Percentiles rank a stretch among this genome's conserved stretches.
Conservation (phyloP, 768 basidiomycete species). For the Russula abietina region DNA sequence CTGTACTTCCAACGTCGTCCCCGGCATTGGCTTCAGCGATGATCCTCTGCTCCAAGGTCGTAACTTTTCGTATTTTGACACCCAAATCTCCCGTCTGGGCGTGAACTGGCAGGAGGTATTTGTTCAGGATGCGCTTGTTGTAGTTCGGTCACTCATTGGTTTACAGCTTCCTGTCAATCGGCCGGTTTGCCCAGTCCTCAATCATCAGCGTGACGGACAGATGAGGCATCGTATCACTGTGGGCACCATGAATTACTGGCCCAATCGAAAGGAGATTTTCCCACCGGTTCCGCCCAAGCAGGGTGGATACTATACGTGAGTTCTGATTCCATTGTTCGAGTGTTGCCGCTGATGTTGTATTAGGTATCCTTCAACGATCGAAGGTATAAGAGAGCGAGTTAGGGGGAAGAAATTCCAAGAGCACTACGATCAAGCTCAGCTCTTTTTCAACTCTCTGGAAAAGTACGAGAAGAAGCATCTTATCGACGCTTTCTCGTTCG, state of each 20-base stretch:
- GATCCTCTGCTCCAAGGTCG: slow-evolving; percentile 80
- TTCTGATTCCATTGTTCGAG: neutral
- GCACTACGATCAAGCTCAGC: slow-evolving; percentile 65
- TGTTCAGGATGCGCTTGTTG: neutral
- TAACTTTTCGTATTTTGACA: slow-evolving; percentile 86
- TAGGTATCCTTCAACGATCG: slow-evolving; percentile 46
- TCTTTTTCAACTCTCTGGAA: slow-evolving; percentile 80
- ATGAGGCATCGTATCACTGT: slow-evolving; percentile 52
- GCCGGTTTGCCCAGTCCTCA: slow-evolving; percentile 69
- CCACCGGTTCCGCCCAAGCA: slow-evolving; percentile 42
- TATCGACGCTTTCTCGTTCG: slow-evolving; percentile 66
- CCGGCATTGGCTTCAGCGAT: slow-evolving; percentile 56
- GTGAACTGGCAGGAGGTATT: slow-evolving; percentile 67
- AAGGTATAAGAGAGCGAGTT: slow-evolving; percentile 52
- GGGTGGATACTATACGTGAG: slow-evolving; percentile 52
- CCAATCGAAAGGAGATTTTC: slow-evolving; percentile 57
- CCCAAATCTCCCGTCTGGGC: slow-evolving; percentile 74
- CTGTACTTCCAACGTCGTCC: slow-evolving; percentile 60
- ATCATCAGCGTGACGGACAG: slow-evolving; percentile 59
- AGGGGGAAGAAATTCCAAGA: slow-evolving; percentile 74
- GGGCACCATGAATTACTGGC: slow-evolving; percentile 70
- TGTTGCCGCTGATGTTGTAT: slow-evolving; percentile 5
- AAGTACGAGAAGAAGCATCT: slow-evolving; percentile 68
- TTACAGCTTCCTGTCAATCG: slow-evolving; percentile 73
- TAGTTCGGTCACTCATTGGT: slow-evolving; percentile 8